phyloP scores from a whole-genome alignment of 306 rosid species.

The Astragalus membranaceus region DNA sequence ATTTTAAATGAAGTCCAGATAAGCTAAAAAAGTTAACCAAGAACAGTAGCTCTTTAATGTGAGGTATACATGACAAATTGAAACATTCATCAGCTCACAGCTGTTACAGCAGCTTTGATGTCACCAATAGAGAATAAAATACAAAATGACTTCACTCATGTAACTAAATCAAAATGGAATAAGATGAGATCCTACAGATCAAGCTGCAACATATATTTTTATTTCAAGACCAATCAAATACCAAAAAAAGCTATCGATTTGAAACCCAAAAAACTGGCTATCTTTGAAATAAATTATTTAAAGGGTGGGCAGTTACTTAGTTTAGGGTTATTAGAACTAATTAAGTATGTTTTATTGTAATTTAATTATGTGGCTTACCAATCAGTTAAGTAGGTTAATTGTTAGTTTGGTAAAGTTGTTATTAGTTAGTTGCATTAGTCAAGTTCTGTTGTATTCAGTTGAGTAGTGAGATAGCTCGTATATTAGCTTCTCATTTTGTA shows the following conservation, averaged over 20 bases:
- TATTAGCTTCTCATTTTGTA: too few relatives aligned
- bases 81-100: neutral
- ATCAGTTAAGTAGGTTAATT: too few relatives aligned
- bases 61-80: neutral
- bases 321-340: too few relatives aligned
- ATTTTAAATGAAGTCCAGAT: neutral
- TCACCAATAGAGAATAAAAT: neutral
- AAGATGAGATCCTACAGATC: neutral
- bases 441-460: too few relatives aligned
- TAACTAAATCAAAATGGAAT: neutral
- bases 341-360: too few relatives aligned
- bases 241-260: neutral
- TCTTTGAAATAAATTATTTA: neutral
- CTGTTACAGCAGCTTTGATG: neutral
- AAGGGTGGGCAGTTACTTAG: neutral
- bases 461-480: too few relatives aligned
- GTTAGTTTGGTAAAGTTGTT: too few relatives aligned
- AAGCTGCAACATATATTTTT: neutral
- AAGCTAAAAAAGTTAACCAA: neutral
- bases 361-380: too few relatives aligned
- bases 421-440: too few relatives aligned
- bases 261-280: neutral
- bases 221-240: neutral
- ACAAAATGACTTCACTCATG: neutral
- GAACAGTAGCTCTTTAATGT: neutral